phyloP scores from a whole-genome alignment of 2,329 filamentous ascomycete species.

The Metarhizium anisopliae region DNA sequence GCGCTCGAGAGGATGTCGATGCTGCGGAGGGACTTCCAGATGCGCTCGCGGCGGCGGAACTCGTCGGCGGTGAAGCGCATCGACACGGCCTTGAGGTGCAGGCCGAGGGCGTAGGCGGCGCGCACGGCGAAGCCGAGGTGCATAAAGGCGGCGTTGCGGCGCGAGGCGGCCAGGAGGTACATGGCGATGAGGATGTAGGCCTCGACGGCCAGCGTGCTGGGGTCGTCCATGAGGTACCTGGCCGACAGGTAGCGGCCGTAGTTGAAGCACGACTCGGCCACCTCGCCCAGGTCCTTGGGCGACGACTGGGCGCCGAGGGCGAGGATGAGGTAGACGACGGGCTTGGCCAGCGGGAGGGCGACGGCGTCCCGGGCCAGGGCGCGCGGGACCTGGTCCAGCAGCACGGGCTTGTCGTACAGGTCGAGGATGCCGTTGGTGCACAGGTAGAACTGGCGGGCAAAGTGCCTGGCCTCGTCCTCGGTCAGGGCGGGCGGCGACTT shows the following conservation, averaged over 20 bases:
- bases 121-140: conserved; percentile 51
- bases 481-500: neutral
- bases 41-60: conserved; percentile 12
- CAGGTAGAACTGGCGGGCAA: conserved; percentile 2
- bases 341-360: conserved; percentile 3
- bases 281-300: conserved; percentile 18
- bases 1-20: conserved; percentile 18
- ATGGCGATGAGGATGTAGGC: conserved; percentile 48
- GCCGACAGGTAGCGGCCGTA: conserved; percentile 18
- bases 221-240: conserved; percentile 33
- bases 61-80: conserved; percentile 12
- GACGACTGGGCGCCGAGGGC: conserved; percentile 18
- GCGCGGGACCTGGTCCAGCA: conserved; percentile 13
- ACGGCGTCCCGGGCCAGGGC: conserved; percentile 7
- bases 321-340: conserved; percentile 29
- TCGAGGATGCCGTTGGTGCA: conserved; percentile 24
- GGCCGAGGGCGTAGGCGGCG: conserved; percentile 46
- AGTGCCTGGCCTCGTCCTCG: conserved; percentile 4
- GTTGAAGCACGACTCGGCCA: conserved; percentile 17
- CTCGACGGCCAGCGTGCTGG: conserved; percentile 42
- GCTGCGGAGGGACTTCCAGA: conserved; percentile 17
- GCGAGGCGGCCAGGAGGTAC: conserved; percentile 50
- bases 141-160: conserved; percentile 53
- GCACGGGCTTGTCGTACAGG: conserved; percentile 19
- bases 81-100: conserved; percentile 29